These are phyloP conservation scores for Cucumis melo DNA, from an alignment of 306 rosid genomes.

Conservation along the genomic window DNA sequence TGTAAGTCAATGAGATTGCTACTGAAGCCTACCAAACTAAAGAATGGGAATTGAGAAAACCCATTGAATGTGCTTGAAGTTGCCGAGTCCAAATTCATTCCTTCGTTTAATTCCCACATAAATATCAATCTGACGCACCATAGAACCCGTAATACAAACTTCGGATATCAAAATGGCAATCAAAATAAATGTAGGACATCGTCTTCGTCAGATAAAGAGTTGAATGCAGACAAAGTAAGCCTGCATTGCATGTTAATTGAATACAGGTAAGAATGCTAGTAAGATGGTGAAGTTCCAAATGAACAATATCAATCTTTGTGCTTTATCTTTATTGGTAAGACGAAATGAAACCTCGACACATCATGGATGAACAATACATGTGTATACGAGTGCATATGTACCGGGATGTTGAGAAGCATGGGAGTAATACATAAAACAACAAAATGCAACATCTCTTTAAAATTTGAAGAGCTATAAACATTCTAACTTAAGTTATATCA, in stretches of 20 bases:
- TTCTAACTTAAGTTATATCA: not conserved
- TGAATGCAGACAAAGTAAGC: conserved; percentile 53
- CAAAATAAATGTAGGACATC: conserved; percentile 32
- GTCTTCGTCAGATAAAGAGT: conserved; percentile 43
- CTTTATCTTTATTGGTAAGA: not conserved
- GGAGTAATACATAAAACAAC: not conserved
- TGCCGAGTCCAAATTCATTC: not conserved
- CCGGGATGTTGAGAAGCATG: not conserved
- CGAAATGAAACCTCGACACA: not conserved
- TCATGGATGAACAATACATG: not conserved
- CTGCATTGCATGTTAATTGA: conserved; percentile 54
- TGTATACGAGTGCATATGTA: not conserved
- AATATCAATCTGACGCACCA: not conserved
- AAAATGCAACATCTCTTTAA: not conserved
- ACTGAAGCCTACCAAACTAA: not conserved
- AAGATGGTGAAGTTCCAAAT: not conserved
- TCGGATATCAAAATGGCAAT: conserved; percentile 11
- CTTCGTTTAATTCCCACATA: not conserved
- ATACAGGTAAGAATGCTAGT: not conserved
- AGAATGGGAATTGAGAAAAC: not conserved
- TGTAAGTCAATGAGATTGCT: not conserved
- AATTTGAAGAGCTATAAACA: no score
- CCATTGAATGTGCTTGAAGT: not conserved
- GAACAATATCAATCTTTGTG: not conserved
- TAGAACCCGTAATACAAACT: not conserved